These are phyloP conservation scores for Colletotrichum tofieldiae DNA, from an alignment of 2,329 filamentous ascomycete species.

Conservation along the genomic window DNA sequence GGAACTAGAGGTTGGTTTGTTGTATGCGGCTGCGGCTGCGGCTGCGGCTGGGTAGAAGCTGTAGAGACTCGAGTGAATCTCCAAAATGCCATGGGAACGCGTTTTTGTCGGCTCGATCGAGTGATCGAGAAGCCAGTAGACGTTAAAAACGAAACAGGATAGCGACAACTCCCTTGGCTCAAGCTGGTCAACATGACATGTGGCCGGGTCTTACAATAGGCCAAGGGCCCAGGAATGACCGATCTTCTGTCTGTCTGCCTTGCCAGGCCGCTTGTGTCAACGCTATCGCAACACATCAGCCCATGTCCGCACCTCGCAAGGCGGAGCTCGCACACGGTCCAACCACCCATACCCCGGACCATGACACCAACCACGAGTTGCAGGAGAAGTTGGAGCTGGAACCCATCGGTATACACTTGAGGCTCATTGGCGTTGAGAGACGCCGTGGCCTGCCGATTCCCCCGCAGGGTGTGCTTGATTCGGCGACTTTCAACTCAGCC, in stretches of 20 bases:
- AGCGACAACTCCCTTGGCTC: not conserved
- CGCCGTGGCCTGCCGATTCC: conserved; percentile 8
- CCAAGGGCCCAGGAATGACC: conserved; percentile 5
- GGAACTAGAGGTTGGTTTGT: not conserved
- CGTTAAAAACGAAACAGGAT: not conserved
- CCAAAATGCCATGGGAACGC: not conserved
- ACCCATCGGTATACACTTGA: conserved; percentile 26
- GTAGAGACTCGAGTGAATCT: not conserved
- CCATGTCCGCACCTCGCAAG: conserved; percentile 29
- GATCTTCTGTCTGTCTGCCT: conserved; percentile 26
- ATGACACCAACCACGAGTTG: conserved; percentile 26
- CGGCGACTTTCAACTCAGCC: conserved; percentile 32
- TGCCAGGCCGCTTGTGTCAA: conserved; percentile 17
- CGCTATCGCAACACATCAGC: conserved; percentile 22
- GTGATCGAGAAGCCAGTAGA: not conserved
- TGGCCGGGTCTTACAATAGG: conserved; percentile 1
- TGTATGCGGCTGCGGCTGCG: not conserved
- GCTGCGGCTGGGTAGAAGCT: not conserved
- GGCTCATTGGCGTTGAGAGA: conserved; percentile 26
- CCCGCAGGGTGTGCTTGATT: conserved; percentile 26
- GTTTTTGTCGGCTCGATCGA: not conserved
- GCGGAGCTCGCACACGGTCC: conserved; percentile 23
- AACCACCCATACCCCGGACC: conserved; percentile 19
- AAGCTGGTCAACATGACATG: not conserved
- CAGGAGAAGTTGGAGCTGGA: conserved; percentile 22